Evolutionary conservation across 148 eudicot genomes (phyloP).

Genomic region (Polygonum aviculare): DNA sequence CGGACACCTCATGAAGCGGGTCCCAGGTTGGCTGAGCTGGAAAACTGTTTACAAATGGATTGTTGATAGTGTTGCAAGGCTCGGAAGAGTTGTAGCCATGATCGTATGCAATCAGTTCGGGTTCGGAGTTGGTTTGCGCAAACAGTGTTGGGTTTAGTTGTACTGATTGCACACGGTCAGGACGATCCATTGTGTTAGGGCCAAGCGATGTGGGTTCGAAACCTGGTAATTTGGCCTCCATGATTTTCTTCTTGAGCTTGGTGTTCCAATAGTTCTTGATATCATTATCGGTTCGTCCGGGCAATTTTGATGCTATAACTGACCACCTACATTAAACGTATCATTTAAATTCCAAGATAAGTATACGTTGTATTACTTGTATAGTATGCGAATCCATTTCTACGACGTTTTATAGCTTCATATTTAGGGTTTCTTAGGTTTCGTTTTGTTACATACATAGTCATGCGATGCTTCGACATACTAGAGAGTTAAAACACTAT

Average conservation of each 20-base stretch:
- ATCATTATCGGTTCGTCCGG: constrained; percentile 17
- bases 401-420: no score
- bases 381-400: no score
- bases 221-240: background rate
- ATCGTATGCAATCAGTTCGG: background rate
- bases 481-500: no score
- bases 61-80: background rate
- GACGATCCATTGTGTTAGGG: background rate
- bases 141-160: background rate
- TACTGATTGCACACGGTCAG: background rate
- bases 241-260: constrained; percentile 11
- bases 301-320: constrained; percentile 14
- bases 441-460: no score
- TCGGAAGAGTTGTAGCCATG: background rate
- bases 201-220: background rate
- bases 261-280: constrained; percentile 15
- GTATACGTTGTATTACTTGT: no score
- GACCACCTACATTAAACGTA: constrained; percentile 11
- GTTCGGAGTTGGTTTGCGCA: background rate
- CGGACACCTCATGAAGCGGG: background rate
- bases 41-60: background rate
- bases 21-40: background rate
- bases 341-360: background rate
- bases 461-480: no score
- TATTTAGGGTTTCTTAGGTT: no score